A percentile compares a stretch with the other conserved stretches of the same genome.
Evolutionary conservation across 345 rosid genomes (phyloP).

Genomic region (Salix koriyanagi): DNA sequence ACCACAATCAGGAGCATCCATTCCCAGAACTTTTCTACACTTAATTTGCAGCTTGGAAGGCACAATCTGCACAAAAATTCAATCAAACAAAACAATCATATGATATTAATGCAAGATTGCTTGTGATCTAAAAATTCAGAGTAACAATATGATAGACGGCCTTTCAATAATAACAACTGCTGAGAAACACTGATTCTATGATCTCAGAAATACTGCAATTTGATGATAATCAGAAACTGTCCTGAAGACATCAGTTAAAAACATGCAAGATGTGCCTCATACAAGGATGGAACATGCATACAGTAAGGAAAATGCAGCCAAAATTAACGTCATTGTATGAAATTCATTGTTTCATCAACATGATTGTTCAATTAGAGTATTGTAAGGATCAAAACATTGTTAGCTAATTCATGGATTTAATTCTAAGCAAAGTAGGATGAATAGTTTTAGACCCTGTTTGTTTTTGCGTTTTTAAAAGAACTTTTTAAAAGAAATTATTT

Average conservation of each 20-base stretch:
- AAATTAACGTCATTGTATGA: neutral
- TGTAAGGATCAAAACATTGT: neutral
- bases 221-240: neutral
- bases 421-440: neutral
- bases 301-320: neutral
- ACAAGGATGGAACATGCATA: neutral
- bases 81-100: neutral
- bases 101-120: neutral
- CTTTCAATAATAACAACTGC: neutral
- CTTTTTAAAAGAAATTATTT: too few relatives aligned
- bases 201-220: neutral
- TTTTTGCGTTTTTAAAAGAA: too few relatives aligned
- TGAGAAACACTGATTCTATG: neutral
- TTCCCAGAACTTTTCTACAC: slow-evolving; percentile 43
- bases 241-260: neutral
- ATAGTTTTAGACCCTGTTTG: too few relatives aligned
- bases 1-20: slow-evolving; percentile 23
- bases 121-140: neutral
- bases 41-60: slow-evolving; percentile 56
- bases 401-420: neutral
- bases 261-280: neutral
- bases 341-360: neutral
- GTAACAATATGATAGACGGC: too few relatives aligned
- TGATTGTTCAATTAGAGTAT: neutral
- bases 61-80: slow-evolving; percentile 39